phyloP scores from a whole-genome alignment of 2,329 filamentous ascomycete species.

The Arachnomyces sp. region DNA sequence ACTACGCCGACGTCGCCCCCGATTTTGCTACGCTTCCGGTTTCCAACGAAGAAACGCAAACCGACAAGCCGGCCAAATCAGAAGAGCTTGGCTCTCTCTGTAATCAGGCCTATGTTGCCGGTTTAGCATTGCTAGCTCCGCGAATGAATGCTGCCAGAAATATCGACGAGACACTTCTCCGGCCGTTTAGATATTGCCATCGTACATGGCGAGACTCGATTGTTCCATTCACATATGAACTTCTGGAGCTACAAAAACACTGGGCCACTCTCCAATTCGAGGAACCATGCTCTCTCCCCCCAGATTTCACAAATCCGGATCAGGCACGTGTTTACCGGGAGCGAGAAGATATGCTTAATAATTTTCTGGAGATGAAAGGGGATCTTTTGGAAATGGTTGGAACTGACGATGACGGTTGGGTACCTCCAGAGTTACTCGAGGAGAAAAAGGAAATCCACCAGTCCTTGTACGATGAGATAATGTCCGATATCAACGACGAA shows the following conservation, averaged over 20 bases:
- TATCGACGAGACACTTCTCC: constrained; percentile 28
- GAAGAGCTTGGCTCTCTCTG: constrained; percentile 11
- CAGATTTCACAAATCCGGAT: not conserved
- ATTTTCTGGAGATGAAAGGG: constrained; percentile 1
- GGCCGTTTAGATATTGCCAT: constrained; percentile 34
- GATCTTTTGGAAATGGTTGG: constrained; percentile 4
- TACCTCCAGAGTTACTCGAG: not conserved
- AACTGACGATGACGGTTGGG: constrained; percentile 1
- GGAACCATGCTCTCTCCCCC: constrained; percentile 7
- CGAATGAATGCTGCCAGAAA: constrained; percentile 12
- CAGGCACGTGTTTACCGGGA: not conserved
- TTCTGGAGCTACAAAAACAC: constrained; percentile 28
- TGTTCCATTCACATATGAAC: constrained; percentile 29
- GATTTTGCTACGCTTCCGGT: constrained; percentile 27
- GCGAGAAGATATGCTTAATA: not conserved
- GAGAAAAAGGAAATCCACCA: constrained; percentile 2
- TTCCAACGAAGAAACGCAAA: constrained; percentile 1
- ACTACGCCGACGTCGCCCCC: constrained; percentile 28
- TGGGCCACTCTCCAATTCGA: constrained; percentile 33
- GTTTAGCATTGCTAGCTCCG: not conserved
- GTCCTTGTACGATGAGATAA: not conserved
- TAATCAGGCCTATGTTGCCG: constrained; percentile 21
- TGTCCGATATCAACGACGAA: constrained; percentile 1
- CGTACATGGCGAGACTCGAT: constrained; percentile 34
- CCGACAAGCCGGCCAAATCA: not conserved